phyloP scores from a whole-genome alignment of 2,329 filamentous ascomycete species.

The Claviceps fusiformis region DNA sequence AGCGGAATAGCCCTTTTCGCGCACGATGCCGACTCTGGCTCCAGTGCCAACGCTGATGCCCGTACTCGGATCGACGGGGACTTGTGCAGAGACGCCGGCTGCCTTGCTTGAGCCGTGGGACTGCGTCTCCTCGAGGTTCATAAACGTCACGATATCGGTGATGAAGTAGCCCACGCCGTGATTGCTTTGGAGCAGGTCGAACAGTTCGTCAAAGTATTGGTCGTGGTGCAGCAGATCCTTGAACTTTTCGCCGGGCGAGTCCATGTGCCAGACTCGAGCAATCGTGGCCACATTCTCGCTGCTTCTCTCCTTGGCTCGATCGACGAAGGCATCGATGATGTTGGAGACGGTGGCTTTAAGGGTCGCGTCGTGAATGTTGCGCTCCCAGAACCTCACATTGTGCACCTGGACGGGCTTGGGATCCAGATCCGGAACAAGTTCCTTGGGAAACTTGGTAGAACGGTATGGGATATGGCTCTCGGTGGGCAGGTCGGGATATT shows the following conservation, averaged over 20 bases:
- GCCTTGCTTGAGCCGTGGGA: slow-evolving; percentile 4
- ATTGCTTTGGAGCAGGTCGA: slow-evolving; percentile 12
- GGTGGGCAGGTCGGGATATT: slow-evolving; percentile 14
- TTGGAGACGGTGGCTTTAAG: slow-evolving; percentile 14
- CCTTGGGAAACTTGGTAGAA: slow-evolving; percentile 9
- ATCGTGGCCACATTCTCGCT: slow-evolving; percentile 13
- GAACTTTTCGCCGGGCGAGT: slow-evolving; percentile 17
- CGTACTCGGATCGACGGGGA: slow-evolving; percentile 11
- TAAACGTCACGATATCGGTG: slow-evolving; percentile 15
- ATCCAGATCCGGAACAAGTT: slow-evolving; percentile 14
- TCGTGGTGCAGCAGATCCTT: slow-evolving; percentile 14
- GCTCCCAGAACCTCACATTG: slow-evolving; percentile 16
- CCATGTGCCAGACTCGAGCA: slow-evolving; percentile 18
- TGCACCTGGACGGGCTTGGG: slow-evolving; percentile 15
- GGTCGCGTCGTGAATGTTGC: slow-evolving; percentile 13
- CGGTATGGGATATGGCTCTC: slow-evolving; percentile 15
- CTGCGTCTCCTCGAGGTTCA: slow-evolving; percentile 13
- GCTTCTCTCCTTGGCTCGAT: slow-evolving; percentile 10
- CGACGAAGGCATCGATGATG: slow-evolving; percentile 14
- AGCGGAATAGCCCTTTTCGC: slow-evolving; percentile 12
- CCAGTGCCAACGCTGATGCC: slow-evolving; percentile 10
- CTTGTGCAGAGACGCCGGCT: slow-evolving; percentile 8
- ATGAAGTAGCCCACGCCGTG: slow-evolving; percentile 15
- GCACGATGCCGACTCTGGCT: slow-evolving; percentile 8
- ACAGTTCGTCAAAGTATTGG: slow-evolving; percentile 16